A percentile compares a stretch with the other conserved stretches of the same genome.
Evolutionary conservation across 768 basidiomycete genomes (phyloP).

Genomic region (Suillus cothurnatus): DNA sequence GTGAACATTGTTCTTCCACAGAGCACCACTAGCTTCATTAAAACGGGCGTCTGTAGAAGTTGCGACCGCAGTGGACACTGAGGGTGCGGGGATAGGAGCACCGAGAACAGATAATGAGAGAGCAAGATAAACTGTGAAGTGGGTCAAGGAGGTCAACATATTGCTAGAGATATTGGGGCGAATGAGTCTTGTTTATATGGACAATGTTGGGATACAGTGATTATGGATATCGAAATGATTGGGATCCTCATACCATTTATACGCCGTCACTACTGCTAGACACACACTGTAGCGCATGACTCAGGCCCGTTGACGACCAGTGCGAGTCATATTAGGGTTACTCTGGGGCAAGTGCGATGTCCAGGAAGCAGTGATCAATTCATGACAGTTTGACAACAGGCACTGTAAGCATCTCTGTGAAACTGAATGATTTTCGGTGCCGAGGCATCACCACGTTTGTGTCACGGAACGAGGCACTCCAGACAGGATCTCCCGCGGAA

Average conservation of each 20-base stretch:
- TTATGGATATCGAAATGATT: background rate
- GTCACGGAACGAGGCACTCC: no score
- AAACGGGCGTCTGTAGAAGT: background rate
- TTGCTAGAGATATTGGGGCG: background rate
- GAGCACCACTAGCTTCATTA: constrained; percentile 10
- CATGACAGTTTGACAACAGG: background rate
- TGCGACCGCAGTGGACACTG: background rate
- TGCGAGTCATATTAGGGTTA: background rate
- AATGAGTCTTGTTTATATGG: background rate
- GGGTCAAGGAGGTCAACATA: background rate
- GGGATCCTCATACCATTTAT: constrained; percentile 2
- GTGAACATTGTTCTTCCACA: constrained; percentile 25
- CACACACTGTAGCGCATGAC: background rate
- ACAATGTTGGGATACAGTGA: background rate
- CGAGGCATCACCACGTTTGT: background rate
- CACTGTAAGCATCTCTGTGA: background rate
- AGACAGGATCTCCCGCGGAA: background rate
- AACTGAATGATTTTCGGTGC: background rate
- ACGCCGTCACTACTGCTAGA: background rate
- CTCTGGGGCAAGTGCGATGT: background rate
- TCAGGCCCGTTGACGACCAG: background rate
- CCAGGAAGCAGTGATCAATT: background rate
- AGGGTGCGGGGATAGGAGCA: background rate
- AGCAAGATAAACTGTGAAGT: background rate
- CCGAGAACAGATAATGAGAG: background rate